Conservation (phyloP, 345 rosid genomes). For the Adansonia digitata region DNA sequence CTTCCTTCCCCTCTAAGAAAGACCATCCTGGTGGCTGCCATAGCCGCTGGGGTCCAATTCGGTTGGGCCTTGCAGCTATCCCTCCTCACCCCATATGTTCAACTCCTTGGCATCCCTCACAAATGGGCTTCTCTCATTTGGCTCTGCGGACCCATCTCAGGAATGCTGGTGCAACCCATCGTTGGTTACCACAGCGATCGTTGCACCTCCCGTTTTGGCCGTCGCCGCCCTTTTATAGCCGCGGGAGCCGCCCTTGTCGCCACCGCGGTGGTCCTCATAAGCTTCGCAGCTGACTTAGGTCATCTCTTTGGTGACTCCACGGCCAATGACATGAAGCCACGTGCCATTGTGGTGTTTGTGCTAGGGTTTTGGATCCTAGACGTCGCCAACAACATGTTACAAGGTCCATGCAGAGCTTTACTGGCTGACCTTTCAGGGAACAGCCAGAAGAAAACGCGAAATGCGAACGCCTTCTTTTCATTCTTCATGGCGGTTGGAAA, state of each 20-base stretch:
- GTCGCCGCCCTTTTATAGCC: slow-evolving; percentile 60
- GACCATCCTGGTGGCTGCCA: slow-evolving; percentile 37
- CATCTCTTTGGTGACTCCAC: slow-evolving; percentile 37
- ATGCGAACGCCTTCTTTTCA: slow-evolving; percentile 61
- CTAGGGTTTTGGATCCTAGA: not conserved
- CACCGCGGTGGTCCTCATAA: slow-evolving; percentile 44
- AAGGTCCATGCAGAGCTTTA: slow-evolving; percentile 52
- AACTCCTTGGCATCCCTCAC: not conserved
- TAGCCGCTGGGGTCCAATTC: not conserved
- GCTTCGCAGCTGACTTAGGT: slow-evolving; percentile 26
- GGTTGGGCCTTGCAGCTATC: not conserved
- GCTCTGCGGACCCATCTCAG: not conserved
- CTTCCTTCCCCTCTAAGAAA: slow-evolving; percentile 16
- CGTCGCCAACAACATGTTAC: not conserved
- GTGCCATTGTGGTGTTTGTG: slow-evolving; percentile 18
- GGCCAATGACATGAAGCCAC: slow-evolving; percentile 23
- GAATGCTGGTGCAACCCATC: not conserved
- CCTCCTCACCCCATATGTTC: not conserved
- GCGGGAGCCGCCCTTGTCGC: slow-evolving; percentile 41
- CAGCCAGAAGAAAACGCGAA: slow-evolving; percentile 44
- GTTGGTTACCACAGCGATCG: slow-evolving; percentile 3
- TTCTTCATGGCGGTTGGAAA: slow-evolving; percentile 92
- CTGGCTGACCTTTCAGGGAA: slow-evolving; percentile 68
- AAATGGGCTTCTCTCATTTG: not conserved
- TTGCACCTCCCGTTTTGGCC: slow-evolving; percentile 53